phyloP scores from a whole-genome alignment of 192 early-diverging fungal species.

The Linnemannia elongata region DNA sequence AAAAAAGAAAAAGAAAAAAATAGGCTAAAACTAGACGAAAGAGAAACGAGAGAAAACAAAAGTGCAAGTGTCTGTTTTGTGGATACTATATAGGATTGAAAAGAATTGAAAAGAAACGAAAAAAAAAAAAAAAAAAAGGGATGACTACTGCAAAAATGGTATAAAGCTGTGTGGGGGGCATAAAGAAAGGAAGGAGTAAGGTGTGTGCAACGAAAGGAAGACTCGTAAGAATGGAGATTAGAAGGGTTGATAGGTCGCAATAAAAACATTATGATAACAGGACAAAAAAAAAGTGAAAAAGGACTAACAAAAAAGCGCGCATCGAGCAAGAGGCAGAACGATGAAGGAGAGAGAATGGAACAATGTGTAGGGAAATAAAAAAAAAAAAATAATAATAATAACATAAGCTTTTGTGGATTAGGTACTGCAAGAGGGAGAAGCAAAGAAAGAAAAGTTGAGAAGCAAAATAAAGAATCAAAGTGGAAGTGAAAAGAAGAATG shows the following conservation, averaged over 20 bases:
- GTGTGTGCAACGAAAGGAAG: neutral
- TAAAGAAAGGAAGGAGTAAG: neutral
- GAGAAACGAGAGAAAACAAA: neutral
- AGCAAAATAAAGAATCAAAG: neutral
- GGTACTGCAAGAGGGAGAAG: neutral
- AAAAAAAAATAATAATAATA: neutral
- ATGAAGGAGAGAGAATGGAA: neutral
- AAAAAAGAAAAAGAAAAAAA: constrained; percentile 5
- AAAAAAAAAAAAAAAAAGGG: neutral
- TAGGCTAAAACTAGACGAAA: neutral
- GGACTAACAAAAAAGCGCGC: neutral
- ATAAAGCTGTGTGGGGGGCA: neutral
- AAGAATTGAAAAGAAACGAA: too few species aligned
- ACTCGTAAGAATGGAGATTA: neutral
- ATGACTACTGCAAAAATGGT: neutral
- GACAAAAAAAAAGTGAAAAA: neutral
- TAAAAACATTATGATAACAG: neutral
- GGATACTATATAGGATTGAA: neutral
- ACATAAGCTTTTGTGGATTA: constrained; percentile 24
- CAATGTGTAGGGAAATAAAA: neutral
- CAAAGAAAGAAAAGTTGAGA: constrained; percentile 6
- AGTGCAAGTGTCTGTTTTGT: constrained; percentile 4
- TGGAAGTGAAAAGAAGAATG: neutral
- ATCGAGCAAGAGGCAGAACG: neutral
- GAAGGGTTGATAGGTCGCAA: neutral